phyloP scores from a whole-genome alignment of 495 filamentous ascomycete genomes.

The Lentithecium fluviatile region DNA sequence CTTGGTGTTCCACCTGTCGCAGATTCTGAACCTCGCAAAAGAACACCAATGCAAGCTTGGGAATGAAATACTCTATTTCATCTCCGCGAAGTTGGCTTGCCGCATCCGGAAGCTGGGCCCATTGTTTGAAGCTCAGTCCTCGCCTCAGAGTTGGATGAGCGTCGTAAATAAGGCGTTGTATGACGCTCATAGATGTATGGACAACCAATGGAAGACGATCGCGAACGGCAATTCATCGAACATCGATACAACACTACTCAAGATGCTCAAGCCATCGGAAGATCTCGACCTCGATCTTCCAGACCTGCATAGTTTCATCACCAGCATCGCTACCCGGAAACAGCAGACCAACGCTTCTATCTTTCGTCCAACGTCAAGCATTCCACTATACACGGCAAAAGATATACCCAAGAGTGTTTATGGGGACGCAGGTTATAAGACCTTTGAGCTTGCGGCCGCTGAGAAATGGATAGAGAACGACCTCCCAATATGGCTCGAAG shows the following conservation, averaged over 20 bases:
- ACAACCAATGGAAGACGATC: not conserved
- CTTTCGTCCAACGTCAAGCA: slow-evolving; percentile 3
- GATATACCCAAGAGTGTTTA: slow-evolving; percentile 2
- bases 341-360: not conserved
- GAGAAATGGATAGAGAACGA: slow-evolving; percentile 49
- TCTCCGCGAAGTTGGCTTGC: slow-evolving; percentile 26
- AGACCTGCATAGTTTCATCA: slow-evolving; percentile 8
- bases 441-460: slow-evolving; percentile 30
- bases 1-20: slow-evolving; percentile 53
- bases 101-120: slow-evolving; percentile 13
- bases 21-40: slow-evolving; percentile 43
- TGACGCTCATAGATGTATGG: not conserved
- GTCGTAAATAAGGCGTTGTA: not conserved
- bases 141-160: not conserved
- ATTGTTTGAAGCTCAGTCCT: not conserved
- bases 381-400: not conserved
- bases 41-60: slow-evolving; percentile 33
- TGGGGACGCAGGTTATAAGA: not conserved
- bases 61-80: slow-evolving; percentile 15
- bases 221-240: not conserved
- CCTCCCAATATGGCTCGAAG: slow-evolving; percentile 45
- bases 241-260: not conserved
- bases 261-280: not conserved
- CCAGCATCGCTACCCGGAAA: not conserved
- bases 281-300: slow-evolving; percentile 6